phyloP scores from a whole-genome alignment of 139 green algal species.

The Chlamydomonas sphaeroides region DNA sequence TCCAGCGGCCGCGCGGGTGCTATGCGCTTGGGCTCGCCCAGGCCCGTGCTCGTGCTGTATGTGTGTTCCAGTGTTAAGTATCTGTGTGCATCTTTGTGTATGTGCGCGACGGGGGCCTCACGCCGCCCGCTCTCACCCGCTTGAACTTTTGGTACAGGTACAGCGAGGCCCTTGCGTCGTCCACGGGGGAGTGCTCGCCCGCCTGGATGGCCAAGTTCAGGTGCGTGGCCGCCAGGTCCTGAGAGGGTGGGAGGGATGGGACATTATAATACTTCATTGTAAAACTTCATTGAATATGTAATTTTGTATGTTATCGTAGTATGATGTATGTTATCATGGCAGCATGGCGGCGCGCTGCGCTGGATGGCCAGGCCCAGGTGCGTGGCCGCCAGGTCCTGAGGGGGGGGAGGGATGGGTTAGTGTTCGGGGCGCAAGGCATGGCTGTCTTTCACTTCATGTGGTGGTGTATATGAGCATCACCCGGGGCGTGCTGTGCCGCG shows the following conservation, averaged over 20 bases:
- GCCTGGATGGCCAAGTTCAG: constrained; percentile 75
- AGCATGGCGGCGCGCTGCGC: too few relatives aligned
- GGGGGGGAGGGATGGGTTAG: too few relatives aligned
- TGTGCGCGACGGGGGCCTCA: not conserved
- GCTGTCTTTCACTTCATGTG: too few relatives aligned
- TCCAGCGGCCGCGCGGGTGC: not conserved
- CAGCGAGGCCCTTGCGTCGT: constrained; percentile 73
- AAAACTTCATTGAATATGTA: too few relatives aligned
- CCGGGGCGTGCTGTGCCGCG: too few relatives aligned
- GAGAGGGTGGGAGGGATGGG: not conserved
- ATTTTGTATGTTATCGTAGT: too few relatives aligned
- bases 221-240: constrained; percentile 48
- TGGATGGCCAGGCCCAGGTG: constrained; percentile 78
- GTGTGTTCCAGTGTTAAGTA: too few relatives aligned
- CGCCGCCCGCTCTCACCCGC: constrained; percentile 5
- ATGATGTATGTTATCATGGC: too few relatives aligned
- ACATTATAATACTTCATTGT: too few relatives aligned
- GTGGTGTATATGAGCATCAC: too few relatives aligned
- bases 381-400: constrained; percentile 39
- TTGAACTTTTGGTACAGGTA: constrained; percentile 78
- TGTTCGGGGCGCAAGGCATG: too few relatives aligned
- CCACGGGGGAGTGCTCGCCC: constrained; percentile 63
- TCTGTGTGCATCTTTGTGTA: not conserved
- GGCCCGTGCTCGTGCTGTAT: not conserved
- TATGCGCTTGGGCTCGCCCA: too few relatives aligned